These are phyloP conservation scores for Backusella parvicylindrica DNA, from an alignment of 192 early-diverging fungal genomes.

Conservation along the genomic window DNA sequence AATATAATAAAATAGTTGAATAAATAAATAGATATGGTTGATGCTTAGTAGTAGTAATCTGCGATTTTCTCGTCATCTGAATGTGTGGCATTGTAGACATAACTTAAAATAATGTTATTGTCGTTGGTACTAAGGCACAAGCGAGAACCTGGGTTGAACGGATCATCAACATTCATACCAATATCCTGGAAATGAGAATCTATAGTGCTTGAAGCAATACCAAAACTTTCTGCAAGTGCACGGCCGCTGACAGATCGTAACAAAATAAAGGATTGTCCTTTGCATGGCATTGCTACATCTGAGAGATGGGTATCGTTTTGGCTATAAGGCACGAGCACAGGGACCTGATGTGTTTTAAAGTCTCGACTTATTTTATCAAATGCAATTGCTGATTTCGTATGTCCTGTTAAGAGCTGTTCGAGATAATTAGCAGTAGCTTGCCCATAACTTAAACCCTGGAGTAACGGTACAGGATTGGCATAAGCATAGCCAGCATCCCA, in stretches of 20 bases:
- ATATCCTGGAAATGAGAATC: not conserved
- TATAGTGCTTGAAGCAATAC: not conserved
- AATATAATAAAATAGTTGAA: not conserved
- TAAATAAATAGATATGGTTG: not conserved
- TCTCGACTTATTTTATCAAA: not conserved
- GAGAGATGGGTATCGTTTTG: not conserved
- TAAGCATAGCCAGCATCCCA: constrained; percentile 37
- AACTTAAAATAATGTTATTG: not conserved
- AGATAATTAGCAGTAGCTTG: constrained; percentile 18
- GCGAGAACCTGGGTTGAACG: constrained; percentile 11
- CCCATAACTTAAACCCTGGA: constrained; percentile 9
- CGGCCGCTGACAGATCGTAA: constrained; percentile 7
- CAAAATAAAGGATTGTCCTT: constrained; percentile 13
- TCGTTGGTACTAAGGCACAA: not conserved
- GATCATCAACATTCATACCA: constrained; percentile 5
- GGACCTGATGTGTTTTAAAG: not conserved
- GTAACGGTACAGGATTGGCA: constrained; percentile 12
- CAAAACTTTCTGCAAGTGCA: constrained; percentile 17
- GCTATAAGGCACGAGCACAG: not conserved
- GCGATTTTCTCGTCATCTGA: not conserved
- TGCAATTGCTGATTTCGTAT: not conserved
- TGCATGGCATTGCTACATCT: not conserved
- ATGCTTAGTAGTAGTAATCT: not conserved
- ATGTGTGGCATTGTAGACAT: constrained; percentile 8
- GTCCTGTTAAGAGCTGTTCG: not conserved